Evolutionary conservation across 441 rosid genomes (phyloP).

Genomic region (Corymbia citriodora): DNA sequence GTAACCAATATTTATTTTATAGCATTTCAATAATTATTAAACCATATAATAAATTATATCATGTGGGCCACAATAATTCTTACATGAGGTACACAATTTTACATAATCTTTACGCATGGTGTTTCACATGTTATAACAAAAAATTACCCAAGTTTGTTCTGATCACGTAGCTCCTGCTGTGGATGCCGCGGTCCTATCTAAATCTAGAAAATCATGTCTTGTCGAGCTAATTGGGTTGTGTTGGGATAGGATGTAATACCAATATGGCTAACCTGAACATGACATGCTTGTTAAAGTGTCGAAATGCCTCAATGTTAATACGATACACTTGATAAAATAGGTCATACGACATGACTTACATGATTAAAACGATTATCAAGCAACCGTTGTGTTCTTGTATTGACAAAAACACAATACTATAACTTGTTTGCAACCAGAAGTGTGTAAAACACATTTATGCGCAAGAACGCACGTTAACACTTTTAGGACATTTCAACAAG

Average conservation of each 20-base stretch:
- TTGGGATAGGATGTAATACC: background rate
- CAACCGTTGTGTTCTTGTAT: background rate
- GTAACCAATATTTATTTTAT: too few species aligned
- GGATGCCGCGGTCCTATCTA: background rate
- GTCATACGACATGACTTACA: background rate
- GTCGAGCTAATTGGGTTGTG: background rate
- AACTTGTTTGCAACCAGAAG: background rate
- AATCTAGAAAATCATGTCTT: background rate
- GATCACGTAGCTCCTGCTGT: background rate
- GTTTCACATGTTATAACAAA: background rate
- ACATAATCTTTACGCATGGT: background rate
- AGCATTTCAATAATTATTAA: too few species aligned
- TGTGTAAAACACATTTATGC: background rate
- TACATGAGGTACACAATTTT: background rate
- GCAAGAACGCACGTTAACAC: background rate
- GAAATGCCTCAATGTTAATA: background rate
- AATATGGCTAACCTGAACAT: background rate
- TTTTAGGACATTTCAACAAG: too few species aligned
- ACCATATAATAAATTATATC: too few species aligned
- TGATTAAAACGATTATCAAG: background rate
- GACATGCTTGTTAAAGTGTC: background rate
- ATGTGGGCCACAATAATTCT: too few species aligned
- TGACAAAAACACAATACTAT: background rate
- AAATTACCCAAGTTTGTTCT: background rate
- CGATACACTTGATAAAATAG: accelerated